Evolutionary conservation across 1,284 basidiomycete species (phyloP), one percentile per base, ranked within the genome.

Genomic region (Cryptococcus sp.): DNA sequence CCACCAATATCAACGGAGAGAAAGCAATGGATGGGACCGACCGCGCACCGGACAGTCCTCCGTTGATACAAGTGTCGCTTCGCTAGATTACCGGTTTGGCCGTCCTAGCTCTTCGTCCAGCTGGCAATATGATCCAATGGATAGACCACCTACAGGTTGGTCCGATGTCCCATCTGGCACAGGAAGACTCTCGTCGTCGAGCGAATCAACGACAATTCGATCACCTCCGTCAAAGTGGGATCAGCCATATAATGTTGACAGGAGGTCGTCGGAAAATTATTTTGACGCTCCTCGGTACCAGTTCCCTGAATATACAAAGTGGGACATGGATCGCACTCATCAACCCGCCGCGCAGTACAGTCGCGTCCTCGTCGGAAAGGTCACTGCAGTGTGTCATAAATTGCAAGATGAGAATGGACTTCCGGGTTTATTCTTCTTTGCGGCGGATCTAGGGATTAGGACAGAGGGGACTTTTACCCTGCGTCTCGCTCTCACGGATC

Each of bases 381-480:
- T 93, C 19, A 88, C 88, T 23, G 86, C 91, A 16, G 89, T 89
- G 69, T 91, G 91, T 25, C 88, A 87, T 72, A 85, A 88, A 46
- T 81, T 94, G 57, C 79, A 86, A 56, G 91, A 93, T 69, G 89
- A 91, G 70, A 84, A 92, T 74, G 87, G 88, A 57, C 86, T 86
- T 62, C 82, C 85, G 39, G 92, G 92, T 3, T 87, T 95, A 60
- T 93, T 89, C 77, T 93, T 92, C 79, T 85, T 92, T 57, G 89
- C 91, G 73, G 89, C 89, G 67, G 91, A 94, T 78, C 77, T 94
- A 48, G 91, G 89, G 43, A 87, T 93, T 55, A 84, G 91, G 59
- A 92, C 89, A 22, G 91, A 93, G 81, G 89, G 89, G 75, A 74
- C 70, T 66, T 81, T 78, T 54, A 61, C 69, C 13, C 58, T 81